These are phyloP conservation scores for Tilletia walkeri DNA, from an alignment of 1,284 basidiomycete genomes.

Conservation along the genomic window DNA sequence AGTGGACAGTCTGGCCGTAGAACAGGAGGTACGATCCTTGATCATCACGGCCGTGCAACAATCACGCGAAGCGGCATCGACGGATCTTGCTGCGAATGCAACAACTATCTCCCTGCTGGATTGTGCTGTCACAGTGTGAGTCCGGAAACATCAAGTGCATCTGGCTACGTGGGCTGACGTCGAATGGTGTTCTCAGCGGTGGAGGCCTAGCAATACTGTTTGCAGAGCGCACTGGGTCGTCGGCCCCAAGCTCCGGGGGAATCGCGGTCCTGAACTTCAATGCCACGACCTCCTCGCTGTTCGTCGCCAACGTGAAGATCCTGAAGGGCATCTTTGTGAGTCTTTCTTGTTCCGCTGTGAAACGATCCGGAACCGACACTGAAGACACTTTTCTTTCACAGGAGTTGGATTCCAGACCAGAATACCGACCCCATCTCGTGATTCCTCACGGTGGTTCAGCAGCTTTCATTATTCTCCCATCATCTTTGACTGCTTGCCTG, in stretches of 20 bases:
- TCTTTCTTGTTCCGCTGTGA: neutral
- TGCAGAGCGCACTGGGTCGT: constrained; percentile 22
- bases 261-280: constrained; percentile 23
- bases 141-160: neutral
- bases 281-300: neutral
- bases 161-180: neutral
- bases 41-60: constrained; percentile 27
- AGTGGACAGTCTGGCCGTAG: constrained; percentile 40
- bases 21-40: constrained; percentile 48
- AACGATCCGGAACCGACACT: neutral
- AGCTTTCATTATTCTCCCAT: constrained; percentile 46
- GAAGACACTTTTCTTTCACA: neutral
- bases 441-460: constrained; percentile 42
- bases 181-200: neutral
- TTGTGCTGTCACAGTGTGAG: constrained; percentile 5
- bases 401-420: constrained; percentile 41
- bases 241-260: constrained; percentile 19
- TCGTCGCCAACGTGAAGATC: neutral
- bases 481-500: constrained; percentile 38
- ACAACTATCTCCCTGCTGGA: neutral
- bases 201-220: neutral
- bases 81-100: neutral
- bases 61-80: neutral
- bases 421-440: constrained; percentile 38
- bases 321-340: constrained; percentile 15